Evolutionary conservation across 371 early-diverging fungal species (phyloP).

Genomic region (Rhizopus delemar): DNA sequence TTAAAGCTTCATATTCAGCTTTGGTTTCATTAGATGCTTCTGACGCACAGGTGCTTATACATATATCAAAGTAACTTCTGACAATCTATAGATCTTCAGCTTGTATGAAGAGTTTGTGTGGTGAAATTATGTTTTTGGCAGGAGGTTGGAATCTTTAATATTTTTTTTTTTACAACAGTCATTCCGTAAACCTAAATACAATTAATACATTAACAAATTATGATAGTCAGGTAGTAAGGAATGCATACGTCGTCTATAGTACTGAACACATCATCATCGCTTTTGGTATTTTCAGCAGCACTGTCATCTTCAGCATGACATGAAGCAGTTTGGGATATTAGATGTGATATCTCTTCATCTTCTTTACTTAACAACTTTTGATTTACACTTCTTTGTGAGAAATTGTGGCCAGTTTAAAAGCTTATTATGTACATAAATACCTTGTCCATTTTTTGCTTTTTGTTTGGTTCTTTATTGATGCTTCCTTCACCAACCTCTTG

Average conservation of each 20-base stretch:
- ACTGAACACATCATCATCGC: constrained; percentile 6
- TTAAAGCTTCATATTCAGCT: constrained; percentile 7
- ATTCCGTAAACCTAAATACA: constrained; percentile 6
- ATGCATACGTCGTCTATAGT: constrained; percentile 6
- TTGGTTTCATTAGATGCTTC: constrained; percentile 14
- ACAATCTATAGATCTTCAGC: constrained; percentile 17
- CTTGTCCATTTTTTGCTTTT: constrained; percentile 7
- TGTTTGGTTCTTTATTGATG: constrained; percentile 3
- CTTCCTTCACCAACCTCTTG: constrained; percentile 5
- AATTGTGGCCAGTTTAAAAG: background rate
- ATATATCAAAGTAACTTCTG: constrained; percentile 20
- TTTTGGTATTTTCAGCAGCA: constrained; percentile 6
- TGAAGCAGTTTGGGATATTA: constrained; percentile 6
- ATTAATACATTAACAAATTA: constrained; percentile 4
- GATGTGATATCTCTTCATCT: background rate
- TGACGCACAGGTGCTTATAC: constrained; percentile 3
- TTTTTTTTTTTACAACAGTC: constrained; percentile 23
- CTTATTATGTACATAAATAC: constrained; percentile 5
- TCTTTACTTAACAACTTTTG: constrained; percentile 1
- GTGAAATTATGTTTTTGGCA: constrained; percentile 12
- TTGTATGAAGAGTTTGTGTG: constrained; percentile 22
- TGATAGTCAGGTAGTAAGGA: constrained; percentile 8
- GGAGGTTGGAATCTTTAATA: constrained; percentile 16
- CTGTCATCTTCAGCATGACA: background rate
- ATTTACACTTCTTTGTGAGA: constrained; percentile 1